phyloP scores from a whole-genome alignment of 805 yeast genomes.

The Dipodascus albidus region DNA sequence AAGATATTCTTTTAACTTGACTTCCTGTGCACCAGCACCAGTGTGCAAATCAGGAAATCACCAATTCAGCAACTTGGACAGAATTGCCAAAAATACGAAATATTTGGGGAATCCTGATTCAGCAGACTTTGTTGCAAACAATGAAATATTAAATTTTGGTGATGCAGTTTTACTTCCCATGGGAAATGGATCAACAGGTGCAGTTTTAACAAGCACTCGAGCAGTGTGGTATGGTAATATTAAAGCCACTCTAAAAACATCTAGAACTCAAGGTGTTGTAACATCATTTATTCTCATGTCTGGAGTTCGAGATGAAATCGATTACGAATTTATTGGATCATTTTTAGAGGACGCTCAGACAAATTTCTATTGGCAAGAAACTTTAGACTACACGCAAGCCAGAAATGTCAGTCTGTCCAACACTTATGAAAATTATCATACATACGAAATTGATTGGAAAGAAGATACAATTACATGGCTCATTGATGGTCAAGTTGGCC shows the following conservation, averaged over 20 bases:
- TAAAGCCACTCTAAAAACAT: conserved; percentile 55
- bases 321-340: conserved; percentile 76
- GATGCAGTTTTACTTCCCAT: conserved; percentile 57
- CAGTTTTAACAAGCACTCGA: conserved; percentile 68
- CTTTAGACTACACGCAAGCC: conserved; percentile 54
- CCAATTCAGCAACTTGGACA: conserved; percentile 23
- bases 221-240: conserved; percentile 85
- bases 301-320: conserved; percentile 83
- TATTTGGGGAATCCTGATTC: conserved; percentile 64
- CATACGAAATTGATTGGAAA: conserved; percentile 71
- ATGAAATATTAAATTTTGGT: conserved; percentile 36
- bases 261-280: conserved; percentile 70
- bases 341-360: conserved; percentile 57
- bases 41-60: conserved; percentile 38
- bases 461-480: conserved; percentile 63
- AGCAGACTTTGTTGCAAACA: conserved; percentile 58
- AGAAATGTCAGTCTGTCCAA: conserved; percentile 31
- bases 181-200: conserved; percentile 66
- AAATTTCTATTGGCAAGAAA: conserved; percentile 72
- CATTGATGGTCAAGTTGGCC: conserved; percentile 54
- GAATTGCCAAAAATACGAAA: conserved; percentile 26
- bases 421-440: conserved; percentile 62
- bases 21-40: conserved; percentile 83
- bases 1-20: conserved; percentile 45
- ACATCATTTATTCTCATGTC: conserved; percentile 74